Evolutionary conservation across 1,139 yeast species (phyloP), one percentile per base, ranked within the genome.

Genomic region (Hanseniaspora uvarum): DNA sequence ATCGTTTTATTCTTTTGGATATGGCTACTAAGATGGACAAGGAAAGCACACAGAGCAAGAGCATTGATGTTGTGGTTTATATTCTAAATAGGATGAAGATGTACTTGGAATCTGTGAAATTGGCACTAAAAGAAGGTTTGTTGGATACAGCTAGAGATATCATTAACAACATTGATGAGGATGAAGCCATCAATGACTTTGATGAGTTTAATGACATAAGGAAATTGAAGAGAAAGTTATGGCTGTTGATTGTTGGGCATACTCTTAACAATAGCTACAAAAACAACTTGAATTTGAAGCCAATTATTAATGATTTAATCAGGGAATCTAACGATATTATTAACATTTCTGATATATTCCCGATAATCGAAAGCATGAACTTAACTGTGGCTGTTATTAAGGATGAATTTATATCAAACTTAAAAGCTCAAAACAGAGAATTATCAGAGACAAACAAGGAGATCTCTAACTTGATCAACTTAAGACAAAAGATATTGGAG

Each of bases 341-440:
- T 24, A 76, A 81, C 3, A 80, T 92, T 52, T 89, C 86, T 60
- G 97, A 92, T 61, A 66, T 94, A 38, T 68, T 94, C 48, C 95
- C 95, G 1, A 69, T 87, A 34, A 83, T 89, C 61, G 95, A 96
- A 0, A 92, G 87, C 60, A 79, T 85, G 54, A 77, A 86, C 0
- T 12, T 50, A 2, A 80, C 85, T 49, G 82, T 92, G 52, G 94
- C 87, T 60, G 81, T 85, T 57, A 78, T 92, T 65, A 87, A 87
- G 61, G 85, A 83, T 52, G 95, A 88, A 61, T 79, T 94, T 38
- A 86, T 92, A 31, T 72, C 75, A 41, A 84, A 94, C 5, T 72
- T 92, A 60, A 89, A 87, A 62, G 75, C 74, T 41, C 84, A 87
- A 63, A 87, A 88, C 54, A 68, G 72, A 38, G 75, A 76, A 44